Conservation (phyloP, 176 grass and related monocot species). For the Zizania latifolia region DNA sequence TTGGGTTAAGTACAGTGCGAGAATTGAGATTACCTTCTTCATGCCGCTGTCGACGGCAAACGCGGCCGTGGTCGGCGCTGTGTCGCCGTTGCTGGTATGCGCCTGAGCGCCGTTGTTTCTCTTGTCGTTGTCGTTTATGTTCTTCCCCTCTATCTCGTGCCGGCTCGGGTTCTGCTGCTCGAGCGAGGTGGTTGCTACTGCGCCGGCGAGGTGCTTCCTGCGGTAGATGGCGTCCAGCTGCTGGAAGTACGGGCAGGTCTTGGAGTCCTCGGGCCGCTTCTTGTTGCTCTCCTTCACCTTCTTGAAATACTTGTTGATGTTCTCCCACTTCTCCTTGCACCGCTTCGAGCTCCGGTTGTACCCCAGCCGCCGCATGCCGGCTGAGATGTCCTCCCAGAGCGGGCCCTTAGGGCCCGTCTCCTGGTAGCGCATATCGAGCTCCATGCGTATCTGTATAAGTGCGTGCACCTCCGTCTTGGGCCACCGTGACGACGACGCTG, state of each 20-base stretch:
- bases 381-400: slow-evolving; percentile 88
- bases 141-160: slow-evolving; percentile 48
- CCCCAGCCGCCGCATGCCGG: slow-evolving; percentile 66
- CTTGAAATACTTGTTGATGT: slow-evolving; percentile 99
- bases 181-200: background rate
- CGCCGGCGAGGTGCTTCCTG: slow-evolving; percentile 35
- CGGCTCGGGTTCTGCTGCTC: slow-evolving; percentile 1
- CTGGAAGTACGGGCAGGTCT: slow-evolving; percentile 96
- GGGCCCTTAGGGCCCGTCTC: slow-evolving; percentile 77
- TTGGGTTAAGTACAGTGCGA: background rate
- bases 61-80: background rate
- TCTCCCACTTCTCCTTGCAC: slow-evolving; percentile 99
- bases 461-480: slow-evolving; percentile 85
- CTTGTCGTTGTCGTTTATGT: slow-evolving; percentile 41
- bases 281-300: slow-evolving; percentile 98
- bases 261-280: slow-evolving; percentile 81
- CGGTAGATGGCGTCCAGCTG: slow-evolving; percentile 81
- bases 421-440: slow-evolving; percentile 63
- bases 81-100: slow-evolving; percentile 32
- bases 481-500: slow-evolving; percentile 71
- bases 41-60: slow-evolving; percentile 15
- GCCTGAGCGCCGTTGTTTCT: slow-evolving; percentile 29
- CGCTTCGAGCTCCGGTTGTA: slow-evolving; percentile 86
- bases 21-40: slow-evolving; percentile 29
- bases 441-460: slow-evolving; percentile 79